These are phyloP conservation scores for Boletus eberwhitei DNA, from an alignment of 768 basidiomycete species.

Conservation along the genomic window DNA sequence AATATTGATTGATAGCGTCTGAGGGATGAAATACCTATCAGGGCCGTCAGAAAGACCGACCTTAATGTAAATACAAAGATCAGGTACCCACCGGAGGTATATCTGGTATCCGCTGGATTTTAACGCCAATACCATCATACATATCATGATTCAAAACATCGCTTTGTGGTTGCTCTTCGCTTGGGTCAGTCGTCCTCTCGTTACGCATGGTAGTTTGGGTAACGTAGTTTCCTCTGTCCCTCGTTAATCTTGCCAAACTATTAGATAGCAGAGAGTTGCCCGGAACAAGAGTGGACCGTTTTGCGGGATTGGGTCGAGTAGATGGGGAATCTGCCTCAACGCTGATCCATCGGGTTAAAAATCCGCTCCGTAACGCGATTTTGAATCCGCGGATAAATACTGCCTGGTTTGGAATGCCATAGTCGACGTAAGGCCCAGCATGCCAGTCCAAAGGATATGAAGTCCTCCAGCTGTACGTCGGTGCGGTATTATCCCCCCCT, in stretches of 20 bases:
- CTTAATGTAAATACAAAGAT: too few species aligned
- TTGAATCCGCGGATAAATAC: conserved; percentile 22
- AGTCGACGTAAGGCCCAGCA: neutral
- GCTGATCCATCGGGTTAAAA: neutral
- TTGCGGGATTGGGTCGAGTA: neutral
- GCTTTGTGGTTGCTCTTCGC: neutral
- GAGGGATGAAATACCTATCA: conserved; percentile 1
- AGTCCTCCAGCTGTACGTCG: neutral
- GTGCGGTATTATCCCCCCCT: neutral
- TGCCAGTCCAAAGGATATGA: neutral
- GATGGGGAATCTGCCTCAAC: neutral
- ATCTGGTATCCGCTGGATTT: neutral
- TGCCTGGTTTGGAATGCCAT: conserved; percentile 10
- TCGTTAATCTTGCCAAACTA: neutral
- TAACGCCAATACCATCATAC: neutral
- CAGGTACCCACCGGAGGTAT: neutral
- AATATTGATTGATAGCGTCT: conserved; percentile 3
- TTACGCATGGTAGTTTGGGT: neutral
- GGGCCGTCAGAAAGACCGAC: neutral
- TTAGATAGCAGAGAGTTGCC: neutral
- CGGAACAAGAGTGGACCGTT: neutral
- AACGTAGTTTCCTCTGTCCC: too few species aligned
- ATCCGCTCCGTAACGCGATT: neutral
- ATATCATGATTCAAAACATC: neutral
- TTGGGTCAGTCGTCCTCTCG: neutral